phyloP scores from a whole-genome alignment of 2,329 filamentous ascomycete species.

The Sarocladium strictum region DNA sequence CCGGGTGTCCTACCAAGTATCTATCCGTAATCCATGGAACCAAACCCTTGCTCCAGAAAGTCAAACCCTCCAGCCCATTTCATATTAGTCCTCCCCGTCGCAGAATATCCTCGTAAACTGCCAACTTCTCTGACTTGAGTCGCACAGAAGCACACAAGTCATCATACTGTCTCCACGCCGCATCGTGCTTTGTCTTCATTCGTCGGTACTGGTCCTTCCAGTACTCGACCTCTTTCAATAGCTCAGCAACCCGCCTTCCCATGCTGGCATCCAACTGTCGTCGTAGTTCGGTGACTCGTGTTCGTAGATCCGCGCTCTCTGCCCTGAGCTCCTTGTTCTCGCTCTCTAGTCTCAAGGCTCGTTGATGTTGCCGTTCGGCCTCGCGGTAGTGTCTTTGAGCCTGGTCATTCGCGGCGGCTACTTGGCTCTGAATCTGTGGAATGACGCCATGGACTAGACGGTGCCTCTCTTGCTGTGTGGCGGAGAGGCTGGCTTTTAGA shows the following conservation, averaged over 20 bases:
- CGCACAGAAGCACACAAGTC: conserved; percentile 23
- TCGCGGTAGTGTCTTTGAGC: neutral
- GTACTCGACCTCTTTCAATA: conserved; percentile 26
- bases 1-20: neutral
- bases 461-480: neutral
- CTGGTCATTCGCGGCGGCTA: conserved; percentile 35
- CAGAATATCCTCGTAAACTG: conserved; percentile 28
- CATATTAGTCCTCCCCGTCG: conserved; percentile 24
- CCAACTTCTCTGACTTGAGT: conserved; percentile 25
- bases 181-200: conserved; percentile 25
- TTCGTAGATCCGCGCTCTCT: conserved; percentile 30
- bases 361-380: conserved; percentile 1
- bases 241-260: conserved; percentile 25
- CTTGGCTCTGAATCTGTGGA: conserved; percentile 1
- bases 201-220: conserved; percentile 27
- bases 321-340: conserved; percentile 19
- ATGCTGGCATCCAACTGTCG: conserved; percentile 25
- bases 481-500: neutral
- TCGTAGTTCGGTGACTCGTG: conserved; percentile 27
- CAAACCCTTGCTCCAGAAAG: neutral
- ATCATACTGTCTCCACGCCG: conserved; percentile 20
- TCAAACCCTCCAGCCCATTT: neutral
- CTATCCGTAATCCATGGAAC: neutral
- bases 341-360: neutral
- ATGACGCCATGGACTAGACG: conserved; percentile 1